Conservation (phyloP, 1,284 basidiomycete species). For the Termitomyces sp. region DNA sequence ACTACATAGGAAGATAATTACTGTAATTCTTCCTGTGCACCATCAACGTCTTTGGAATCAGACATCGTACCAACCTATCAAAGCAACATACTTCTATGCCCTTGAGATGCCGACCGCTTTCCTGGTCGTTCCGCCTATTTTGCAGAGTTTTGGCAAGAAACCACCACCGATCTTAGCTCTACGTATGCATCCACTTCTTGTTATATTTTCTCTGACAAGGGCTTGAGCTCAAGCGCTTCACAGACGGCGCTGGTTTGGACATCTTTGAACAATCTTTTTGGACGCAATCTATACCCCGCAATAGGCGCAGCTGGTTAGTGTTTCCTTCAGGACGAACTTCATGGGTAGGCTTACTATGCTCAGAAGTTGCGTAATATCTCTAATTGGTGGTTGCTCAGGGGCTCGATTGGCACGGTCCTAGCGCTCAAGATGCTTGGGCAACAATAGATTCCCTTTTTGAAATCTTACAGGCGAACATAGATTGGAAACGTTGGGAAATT, state of each 20-base stretch:
- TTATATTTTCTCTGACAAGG: background rate
- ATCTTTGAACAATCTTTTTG: slow-evolving; percentile 51
- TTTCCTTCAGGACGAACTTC: slow-evolving; percentile 68
- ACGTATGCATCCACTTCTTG: slow-evolving; percentile 34
- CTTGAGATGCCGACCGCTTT: slow-evolving; percentile 53
- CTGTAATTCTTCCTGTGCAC: slow-evolving; percentile 34
- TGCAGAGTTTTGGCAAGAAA: slow-evolving; percentile 15
- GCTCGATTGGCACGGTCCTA: slow-evolving; percentile 82
- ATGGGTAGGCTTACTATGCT: slow-evolving; percentile 46
- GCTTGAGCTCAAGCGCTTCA: background rate
- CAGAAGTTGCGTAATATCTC: background rate
- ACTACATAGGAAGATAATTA: slow-evolving; percentile 18
- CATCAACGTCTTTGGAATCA: slow-evolving; percentile 38
- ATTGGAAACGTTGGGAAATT: slow-evolving; percentile 41
- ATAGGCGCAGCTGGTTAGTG: slow-evolving; percentile 63
- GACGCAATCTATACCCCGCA: slow-evolving; percentile 53
- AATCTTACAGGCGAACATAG: slow-evolving; percentile 33
- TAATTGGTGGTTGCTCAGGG: slow-evolving; percentile 44
- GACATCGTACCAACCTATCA: slow-evolving; percentile 34
- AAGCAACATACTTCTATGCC: slow-evolving; percentile 55
- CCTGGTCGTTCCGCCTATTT: slow-evolving; percentile 48
- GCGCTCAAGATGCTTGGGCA: slow-evolving; percentile 56
- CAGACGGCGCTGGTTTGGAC: slow-evolving; percentile 80
- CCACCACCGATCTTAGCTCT: slow-evolving; percentile 62
- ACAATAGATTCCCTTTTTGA: slow-evolving; percentile 47